Conservation (phyloP, 2,329 filamentous ascomycete species). For the Apiospora koreana region DNA sequence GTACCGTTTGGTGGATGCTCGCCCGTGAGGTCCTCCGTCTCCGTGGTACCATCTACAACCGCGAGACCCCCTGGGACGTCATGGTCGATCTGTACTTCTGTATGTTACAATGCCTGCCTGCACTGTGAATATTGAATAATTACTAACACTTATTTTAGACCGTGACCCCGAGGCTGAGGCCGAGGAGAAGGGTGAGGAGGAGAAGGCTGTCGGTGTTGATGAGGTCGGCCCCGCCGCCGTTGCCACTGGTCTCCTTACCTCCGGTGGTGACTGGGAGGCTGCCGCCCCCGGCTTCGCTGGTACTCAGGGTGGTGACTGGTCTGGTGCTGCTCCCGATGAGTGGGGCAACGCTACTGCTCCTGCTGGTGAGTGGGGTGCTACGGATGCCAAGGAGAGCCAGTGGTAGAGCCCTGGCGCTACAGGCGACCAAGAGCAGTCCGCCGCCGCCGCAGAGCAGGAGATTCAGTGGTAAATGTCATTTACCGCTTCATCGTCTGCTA, state of each 20-base stretch:
- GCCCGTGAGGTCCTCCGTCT: conserved; percentile 99
- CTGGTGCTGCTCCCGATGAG: conserved; percentile 58
- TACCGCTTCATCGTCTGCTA: conserved; percentile 5
- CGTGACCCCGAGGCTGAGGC: conserved; percentile 99
- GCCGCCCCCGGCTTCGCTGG: conserved; percentile 70
- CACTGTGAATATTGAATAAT: background rate
- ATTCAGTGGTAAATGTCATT: conserved; percentile 24
- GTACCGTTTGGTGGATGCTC: conserved; percentile 99
- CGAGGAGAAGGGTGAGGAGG: conserved; percentile 93
- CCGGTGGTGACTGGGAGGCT: conserved; percentile 82
- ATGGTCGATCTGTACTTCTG: conserved; percentile 99
- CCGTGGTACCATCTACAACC: conserved; percentile 92
- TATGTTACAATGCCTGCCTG: conserved; percentile 44
- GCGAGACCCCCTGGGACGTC: conserved; percentile 97
- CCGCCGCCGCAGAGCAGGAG: background rate
- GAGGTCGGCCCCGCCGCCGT: conserved; percentile 80
- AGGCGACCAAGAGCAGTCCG: conserved; percentile 13
- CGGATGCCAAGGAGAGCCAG: conserved; percentile 45
- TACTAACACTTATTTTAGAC: conserved; percentile 51
- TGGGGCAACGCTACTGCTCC: conserved; percentile 61
- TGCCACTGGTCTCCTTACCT: conserved; percentile 70
- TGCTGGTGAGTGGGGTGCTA: conserved; percentile 71
- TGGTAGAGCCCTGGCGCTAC: conserved; percentile 26
- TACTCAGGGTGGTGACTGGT: conserved; percentile 57
- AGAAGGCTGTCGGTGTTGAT: conserved; percentile 85